Percentiles rank a stretch among this genome's conserved stretches.
Evolutionary conservation across 108 stramenopile species (phyloP).

Genomic region (Stephanodiscus minutulus): DNA sequence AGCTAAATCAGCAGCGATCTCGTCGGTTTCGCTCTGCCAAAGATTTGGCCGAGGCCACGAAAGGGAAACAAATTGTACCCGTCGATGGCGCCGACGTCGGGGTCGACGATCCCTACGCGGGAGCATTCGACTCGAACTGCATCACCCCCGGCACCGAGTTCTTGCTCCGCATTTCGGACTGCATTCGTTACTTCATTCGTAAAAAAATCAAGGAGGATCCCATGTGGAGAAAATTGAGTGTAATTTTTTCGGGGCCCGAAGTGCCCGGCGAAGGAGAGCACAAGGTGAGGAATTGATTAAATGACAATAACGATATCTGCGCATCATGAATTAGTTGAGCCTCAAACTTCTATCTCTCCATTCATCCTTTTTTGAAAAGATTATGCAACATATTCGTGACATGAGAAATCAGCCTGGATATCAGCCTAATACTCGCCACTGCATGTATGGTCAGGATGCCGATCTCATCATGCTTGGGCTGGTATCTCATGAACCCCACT

Average conservation of each 20-base stretch:
- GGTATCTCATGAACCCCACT: constrained; percentile 98
- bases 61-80: constrained; percentile 52
- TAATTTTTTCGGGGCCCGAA: constrained; percentile 97
- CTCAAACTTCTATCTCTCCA: background rate
- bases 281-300: constrained; percentile 61
- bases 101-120: constrained; percentile 39
- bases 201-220: constrained; percentile 97
- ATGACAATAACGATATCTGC: background rate
- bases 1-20: constrained; percentile 98
- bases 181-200: constrained; percentile 90
- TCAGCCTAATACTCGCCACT: constrained; percentile 93
- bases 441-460: constrained; percentile 99
- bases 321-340: background rate
- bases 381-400: constrained; percentile 98
- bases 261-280: constrained; percentile 99
- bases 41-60: constrained; percentile 89
- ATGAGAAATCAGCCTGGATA: constrained; percentile 83
- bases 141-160: constrained; percentile 99
- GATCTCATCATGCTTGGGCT: constrained; percentile 99
- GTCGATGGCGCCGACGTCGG: constrained; percentile 35
- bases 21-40: constrained; percentile 94
- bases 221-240: constrained; percentile 85
- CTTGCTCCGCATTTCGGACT: constrained; percentile 86
- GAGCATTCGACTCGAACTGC: constrained; percentile 96
- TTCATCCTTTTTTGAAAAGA: constrained; percentile 23